These are phyloP conservation scores for Paraglomus brasilianum DNA, from an alignment of 192 early-diverging fungal species.

Conservation along the genomic window DNA sequence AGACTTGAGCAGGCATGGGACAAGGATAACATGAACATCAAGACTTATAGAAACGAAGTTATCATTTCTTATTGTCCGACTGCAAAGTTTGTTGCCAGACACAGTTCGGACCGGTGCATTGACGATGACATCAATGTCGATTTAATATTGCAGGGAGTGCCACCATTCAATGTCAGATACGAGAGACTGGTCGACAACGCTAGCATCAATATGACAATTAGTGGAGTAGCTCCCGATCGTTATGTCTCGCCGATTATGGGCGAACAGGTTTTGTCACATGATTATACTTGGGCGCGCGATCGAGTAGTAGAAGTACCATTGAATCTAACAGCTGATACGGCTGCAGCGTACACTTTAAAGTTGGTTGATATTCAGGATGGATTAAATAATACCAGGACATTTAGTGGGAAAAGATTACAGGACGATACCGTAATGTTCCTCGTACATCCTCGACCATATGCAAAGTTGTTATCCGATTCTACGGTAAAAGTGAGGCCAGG, in stretches of 20 bases:
- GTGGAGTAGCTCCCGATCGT: slow-evolving; percentile 36
- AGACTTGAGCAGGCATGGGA: slow-evolving; percentile 34
- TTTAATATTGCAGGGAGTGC: slow-evolving; percentile 40
- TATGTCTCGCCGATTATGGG: slow-evolving; percentile 30
- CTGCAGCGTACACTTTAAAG: slow-evolving; percentile 27
- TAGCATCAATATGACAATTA: slow-evolving; percentile 26
- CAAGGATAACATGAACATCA: slow-evolving; percentile 39
- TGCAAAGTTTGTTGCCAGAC: slow-evolving; percentile 32
- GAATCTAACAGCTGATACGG: slow-evolving; percentile 34
- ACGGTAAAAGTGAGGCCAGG: slow-evolving; percentile 4
- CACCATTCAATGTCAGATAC: slow-evolving; percentile 43
- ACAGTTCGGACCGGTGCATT: slow-evolving; percentile 32
- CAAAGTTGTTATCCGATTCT: slow-evolving; percentile 34
- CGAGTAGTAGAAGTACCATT: slow-evolving; percentile 34
- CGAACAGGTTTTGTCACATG: not conserved
- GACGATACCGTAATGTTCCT: not conserved
- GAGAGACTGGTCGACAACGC: slow-evolving; percentile 14
- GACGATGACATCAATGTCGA: slow-evolving; percentile 35
- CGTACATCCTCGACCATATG: slow-evolving; percentile 37
- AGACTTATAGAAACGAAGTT: slow-evolving; percentile 36
- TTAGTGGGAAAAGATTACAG: not conserved
- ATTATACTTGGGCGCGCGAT: slow-evolving; percentile 40
- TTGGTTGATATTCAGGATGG: slow-evolving; percentile 37
- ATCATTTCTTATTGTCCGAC: slow-evolving; percentile 43
- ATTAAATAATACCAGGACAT: slow-evolving; percentile 27